Evolutionary conservation across 2,329 filamentous ascomycete species (phyloP).

Genomic region (Blastomyces silverae): DNA sequence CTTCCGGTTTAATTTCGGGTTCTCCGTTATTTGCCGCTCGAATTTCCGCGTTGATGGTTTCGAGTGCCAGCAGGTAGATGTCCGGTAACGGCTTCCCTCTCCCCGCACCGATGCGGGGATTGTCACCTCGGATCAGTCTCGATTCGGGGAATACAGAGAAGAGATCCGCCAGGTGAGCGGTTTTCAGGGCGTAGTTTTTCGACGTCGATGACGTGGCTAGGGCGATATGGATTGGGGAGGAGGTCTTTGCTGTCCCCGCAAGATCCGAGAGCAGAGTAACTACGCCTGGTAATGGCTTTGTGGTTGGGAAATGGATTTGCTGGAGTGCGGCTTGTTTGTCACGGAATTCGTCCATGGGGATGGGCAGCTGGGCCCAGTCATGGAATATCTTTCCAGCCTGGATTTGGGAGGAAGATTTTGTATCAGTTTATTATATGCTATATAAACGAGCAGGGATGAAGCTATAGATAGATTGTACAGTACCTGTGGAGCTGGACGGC

Average conservation of each 20-base stretch:
- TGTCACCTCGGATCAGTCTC: conserved; percentile 79
- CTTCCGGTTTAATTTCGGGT: conserved; percentile 63
- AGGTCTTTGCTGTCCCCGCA: conserved; percentile 30
- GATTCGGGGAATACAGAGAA: conserved; percentile 57
- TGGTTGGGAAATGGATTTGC: conserved; percentile 61
- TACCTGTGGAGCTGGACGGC: conserved; percentile 54
- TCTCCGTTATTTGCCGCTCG: conserved; percentile 50
- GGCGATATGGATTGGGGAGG: conserved; percentile 63
- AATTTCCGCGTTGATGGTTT: conserved; percentile 73
- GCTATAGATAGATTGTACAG: neutral
- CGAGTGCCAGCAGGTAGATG: conserved; percentile 82
- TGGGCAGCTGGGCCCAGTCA: conserved; percentile 79
- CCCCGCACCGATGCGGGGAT: conserved; percentile 65
- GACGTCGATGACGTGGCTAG: conserved; percentile 73
- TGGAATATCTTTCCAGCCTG: conserved; percentile 59
- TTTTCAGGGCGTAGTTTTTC: conserved; percentile 71
- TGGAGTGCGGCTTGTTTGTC: conserved; percentile 58
- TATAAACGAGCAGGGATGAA: neutral
- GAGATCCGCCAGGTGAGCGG: conserved; percentile 47
- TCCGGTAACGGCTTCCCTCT: conserved; percentile 92
- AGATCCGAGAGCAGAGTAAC: conserved; percentile 53
- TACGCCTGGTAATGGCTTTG: conserved; percentile 75
- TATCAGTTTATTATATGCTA: conserved; percentile 1
- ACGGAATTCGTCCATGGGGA: conserved; percentile 62
- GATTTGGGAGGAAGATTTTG: conserved; percentile 1